Percentiles rank a stretch among this genome's conserved stretches.
These are phyloP conservation scores for Mortierella claussenii DNA, from an alignment of 192 early-diverging fungal genomes.

Conservation along the genomic window DNA sequence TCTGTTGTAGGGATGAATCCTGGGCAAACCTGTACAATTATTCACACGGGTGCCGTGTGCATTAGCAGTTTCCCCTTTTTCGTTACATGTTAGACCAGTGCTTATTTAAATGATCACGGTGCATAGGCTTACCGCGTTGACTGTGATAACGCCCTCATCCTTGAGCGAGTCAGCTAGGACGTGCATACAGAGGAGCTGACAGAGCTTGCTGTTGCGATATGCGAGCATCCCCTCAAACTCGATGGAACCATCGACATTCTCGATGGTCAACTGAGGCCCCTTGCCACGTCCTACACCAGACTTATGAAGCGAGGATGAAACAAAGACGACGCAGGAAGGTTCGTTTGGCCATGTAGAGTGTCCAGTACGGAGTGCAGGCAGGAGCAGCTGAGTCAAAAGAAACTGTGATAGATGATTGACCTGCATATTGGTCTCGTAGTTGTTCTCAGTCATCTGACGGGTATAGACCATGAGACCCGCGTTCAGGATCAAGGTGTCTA, in stretches of 20 bases:
- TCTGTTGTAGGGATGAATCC: slow-evolving; percentile 50
- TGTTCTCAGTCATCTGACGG: slow-evolving; percentile 42
- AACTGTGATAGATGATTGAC: slow-evolving; percentile 54
- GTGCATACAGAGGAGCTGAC: slow-evolving; percentile 33
- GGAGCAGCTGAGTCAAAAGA: slow-evolving; percentile 33
- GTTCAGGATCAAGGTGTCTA: slow-evolving; percentile 36
- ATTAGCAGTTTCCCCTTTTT: no score
- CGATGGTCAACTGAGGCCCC: slow-evolving; percentile 44
- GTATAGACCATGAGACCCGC: slow-evolving; percentile 31
- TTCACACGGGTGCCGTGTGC: no score
- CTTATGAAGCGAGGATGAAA: slow-evolving; percentile 49
- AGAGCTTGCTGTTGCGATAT: slow-evolving; percentile 54
- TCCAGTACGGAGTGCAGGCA: slow-evolving; percentile 17
- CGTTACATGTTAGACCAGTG: no score
- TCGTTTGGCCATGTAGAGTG: slow-evolving; percentile 10
- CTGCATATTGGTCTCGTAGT: slow-evolving; percentile 49
- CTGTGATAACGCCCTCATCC: slow-evolving; percentile 15
- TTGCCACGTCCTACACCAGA: slow-evolving; percentile 33
- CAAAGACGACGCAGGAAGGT: slow-evolving; percentile 44
- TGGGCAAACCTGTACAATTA: slow-evolving; percentile 43
- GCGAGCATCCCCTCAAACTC: slow-evolving; percentile 47
- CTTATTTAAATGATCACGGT: no score
- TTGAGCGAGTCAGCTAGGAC: slow-evolving; percentile 12
- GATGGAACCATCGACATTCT: slow-evolving; percentile 38
- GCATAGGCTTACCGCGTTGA: slow-evolving; percentile 42